These are phyloP conservation scores for Paramarasmius palmivorus DNA, from an alignment of 1,284 basidiomycete species.

Conservation along the genomic window DNA sequence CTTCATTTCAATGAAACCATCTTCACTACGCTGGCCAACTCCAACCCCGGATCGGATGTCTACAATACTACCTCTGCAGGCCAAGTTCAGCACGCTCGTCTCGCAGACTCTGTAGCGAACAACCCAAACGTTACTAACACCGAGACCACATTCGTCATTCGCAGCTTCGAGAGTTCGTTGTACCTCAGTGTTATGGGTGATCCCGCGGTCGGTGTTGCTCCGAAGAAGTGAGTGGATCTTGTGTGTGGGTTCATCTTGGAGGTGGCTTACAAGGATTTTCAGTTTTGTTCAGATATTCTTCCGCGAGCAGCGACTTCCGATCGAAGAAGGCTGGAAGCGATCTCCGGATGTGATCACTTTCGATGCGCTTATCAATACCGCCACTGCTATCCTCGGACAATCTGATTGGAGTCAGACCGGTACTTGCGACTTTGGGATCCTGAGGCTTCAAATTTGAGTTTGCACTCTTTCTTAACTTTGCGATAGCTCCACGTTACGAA, in stretches of 20 bases:
- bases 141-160: conserved; percentile 10
- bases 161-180: conserved; percentile 14
- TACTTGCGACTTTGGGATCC: no score
- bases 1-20: conserved; percentile 18
- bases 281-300: conserved; percentile 21
- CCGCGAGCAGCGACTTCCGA: conserved; percentile 17
- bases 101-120: conserved; percentile 11
- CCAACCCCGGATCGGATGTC: conserved; percentile 18
- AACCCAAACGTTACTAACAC: conserved; percentile 18
- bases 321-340: conserved; percentile 18
- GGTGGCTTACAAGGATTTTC: neutral
- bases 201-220: conserved; percentile 15
- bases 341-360: neutral
- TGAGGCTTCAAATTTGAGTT: no score
- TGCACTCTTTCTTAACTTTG: no score
- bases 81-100: conserved; percentile 11
- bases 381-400: no score
- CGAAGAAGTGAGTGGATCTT: conserved; percentile 16
- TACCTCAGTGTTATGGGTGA: conserved; percentile 22
- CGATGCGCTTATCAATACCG: neutral
- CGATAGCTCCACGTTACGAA: no score
- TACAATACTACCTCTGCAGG: conserved; percentile 18
- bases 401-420: no score
- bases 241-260: neutral
- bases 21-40: conserved; percentile 14